Base-by-base conservation (phyloP, 768 basidiomycete species). In the Multifurca ochricompacta region DNA sequence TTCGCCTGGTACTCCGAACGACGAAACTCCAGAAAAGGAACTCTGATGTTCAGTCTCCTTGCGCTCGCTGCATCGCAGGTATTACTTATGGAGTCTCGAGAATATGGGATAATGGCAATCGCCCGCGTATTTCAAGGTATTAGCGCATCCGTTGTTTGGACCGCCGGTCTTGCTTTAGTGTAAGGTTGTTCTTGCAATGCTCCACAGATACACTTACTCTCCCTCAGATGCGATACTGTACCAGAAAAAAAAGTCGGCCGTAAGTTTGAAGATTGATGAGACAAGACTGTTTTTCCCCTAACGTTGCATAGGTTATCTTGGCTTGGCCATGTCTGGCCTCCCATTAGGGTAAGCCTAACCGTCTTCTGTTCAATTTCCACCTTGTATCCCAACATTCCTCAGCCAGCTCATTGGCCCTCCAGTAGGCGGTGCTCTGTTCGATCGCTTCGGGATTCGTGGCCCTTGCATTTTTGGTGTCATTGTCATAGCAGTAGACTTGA, bases 121-220 rank as follows among this genome's bases (percentile, higher is more conserved):
- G 72, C 71, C 23, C 71, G 73, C 0, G 54, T 71, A 28, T 58
- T 70, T 4, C 73, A 74, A 59, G 72, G 73, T 6, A 62, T 72
- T n/a, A 72, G 72, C 53, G 70, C 71, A 3, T 67, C 69, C 0
- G 65, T 69, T 43, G 67, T 74, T 25, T 72, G 71, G 72, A 67
- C 70, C 13, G 68, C 70, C 8, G 72, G 71, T 10, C 66, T 73
- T 6, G 71, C 72, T 1, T 53, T 74, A 9, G 42, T 74, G 71
- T 71, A 53, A 51, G 71, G 56, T 5, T 23, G 32, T 31, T 18
- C 48, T 13, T 45, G 25, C 13, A 18, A 25, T 18, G 4, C 16
- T 21, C 16, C 10, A 14, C 32, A 4, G 32, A 4, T 8, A 8
- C 32, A 35, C 45, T 45, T 30, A 36, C 41, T 5, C 23, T 28